These are phyloP conservation scores for Porcisia hertigi DNA, from an alignment of 208 protist genomes.

Conservation along the genomic window DNA sequence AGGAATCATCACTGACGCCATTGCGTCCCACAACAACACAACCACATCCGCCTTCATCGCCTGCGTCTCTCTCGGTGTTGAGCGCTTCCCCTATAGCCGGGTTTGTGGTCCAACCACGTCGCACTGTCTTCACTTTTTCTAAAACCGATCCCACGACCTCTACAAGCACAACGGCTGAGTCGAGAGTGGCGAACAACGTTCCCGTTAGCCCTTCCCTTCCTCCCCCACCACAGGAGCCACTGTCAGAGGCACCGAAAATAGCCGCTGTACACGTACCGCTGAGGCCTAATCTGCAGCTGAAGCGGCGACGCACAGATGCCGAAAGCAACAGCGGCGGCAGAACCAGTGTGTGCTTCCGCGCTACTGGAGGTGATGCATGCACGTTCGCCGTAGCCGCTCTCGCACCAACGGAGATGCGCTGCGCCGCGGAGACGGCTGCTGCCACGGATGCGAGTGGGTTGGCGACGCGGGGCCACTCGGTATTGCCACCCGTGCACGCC, in stretches of 20 bases:
- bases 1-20: neutral
- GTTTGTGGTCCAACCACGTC: conserved; percentile 8
- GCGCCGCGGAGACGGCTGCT: neutral
- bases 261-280: conserved; percentile 21
- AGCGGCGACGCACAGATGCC: conserved; percentile 19
- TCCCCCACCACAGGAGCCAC: neutral
- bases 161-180: neutral
- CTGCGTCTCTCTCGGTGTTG: neutral
- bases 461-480: neutral
- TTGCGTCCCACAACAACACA: neutral
- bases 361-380: neutral
- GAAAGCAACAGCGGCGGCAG: neutral
- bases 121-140: conserved; percentile 40
- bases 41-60: neutral
- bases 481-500: neutral
- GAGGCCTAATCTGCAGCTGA: conserved; percentile 24
- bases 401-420: neutral
- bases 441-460: neutral
- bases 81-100: neutral
- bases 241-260: neutral
- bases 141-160: neutral
- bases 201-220: neutral
- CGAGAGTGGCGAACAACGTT: neutral
- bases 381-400: neutral
- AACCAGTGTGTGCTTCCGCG: neutral